Percentiles rank a stretch among this genome's conserved stretches.
phyloP scores from a whole-genome alignment of 164 flowering plant genomes.

The Akebia trifoliata region DNA sequence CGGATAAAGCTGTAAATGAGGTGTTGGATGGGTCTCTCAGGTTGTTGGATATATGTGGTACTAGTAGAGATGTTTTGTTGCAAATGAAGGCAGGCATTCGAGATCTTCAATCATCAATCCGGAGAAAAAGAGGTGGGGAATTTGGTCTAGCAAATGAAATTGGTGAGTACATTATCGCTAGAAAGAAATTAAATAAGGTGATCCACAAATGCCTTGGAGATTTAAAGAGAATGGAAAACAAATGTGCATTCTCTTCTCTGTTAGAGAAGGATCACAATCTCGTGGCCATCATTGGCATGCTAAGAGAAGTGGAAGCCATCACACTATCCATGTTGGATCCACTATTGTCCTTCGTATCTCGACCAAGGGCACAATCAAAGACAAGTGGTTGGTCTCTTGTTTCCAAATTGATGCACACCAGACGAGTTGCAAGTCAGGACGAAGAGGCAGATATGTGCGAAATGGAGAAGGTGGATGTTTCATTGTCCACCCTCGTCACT shows the following conservation, averaged over 20 bases:
- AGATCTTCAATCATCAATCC: slow-evolving; percentile 4
- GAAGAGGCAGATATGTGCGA: slow-evolving; percentile 10
- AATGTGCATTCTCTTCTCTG: neutral
- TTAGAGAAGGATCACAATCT: slow-evolving; percentile 1
- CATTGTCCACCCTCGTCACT: slow-evolving; percentile 7
- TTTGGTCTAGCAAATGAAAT: neutral
- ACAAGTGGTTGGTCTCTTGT: slow-evolving; percentile 16
- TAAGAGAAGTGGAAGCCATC: slow-evolving; percentile 12
- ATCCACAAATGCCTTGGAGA: slow-evolving; percentile 5
- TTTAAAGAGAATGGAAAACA: neutral
- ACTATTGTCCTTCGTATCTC: neutral
- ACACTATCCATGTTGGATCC: slow-evolving; percentile 7
- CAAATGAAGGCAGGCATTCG: slow-evolving; percentile 4
- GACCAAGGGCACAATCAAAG: neutral
- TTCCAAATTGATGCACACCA: slow-evolving; percentile 22
- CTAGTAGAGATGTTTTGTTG: slow-evolving; percentile 3
- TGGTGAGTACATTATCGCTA: neutral
- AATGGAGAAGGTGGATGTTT: slow-evolving; percentile 22
- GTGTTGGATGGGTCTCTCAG: slow-evolving; percentile 11
- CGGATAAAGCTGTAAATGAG: slow-evolving; percentile 12
- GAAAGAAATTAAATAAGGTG: slow-evolving; percentile 7
- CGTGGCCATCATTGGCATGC: neutral
- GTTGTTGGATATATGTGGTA: slow-evolving; percentile 8
- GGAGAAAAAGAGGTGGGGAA: neutral
- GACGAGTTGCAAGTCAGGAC: slow-evolving; percentile 1